Evolutionary conservation across 129 eudicot genomes (phyloP).

Genomic region (Apium graveolens): DNA sequence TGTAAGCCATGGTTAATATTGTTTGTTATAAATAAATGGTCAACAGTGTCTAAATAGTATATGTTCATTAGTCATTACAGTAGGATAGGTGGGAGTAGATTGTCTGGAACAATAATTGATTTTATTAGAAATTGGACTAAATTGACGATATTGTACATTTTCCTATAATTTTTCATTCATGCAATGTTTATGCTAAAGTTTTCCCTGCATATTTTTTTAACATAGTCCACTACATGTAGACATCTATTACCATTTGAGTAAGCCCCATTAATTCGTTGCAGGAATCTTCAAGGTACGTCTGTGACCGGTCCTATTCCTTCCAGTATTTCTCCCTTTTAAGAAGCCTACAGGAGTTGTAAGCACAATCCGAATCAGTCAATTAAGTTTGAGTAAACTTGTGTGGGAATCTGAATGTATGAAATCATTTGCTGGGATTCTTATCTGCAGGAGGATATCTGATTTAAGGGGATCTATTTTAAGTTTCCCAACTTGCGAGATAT

Average conservation of each 20-base stretch:
- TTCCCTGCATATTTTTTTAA: neutral
- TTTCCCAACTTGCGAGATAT: neutral
- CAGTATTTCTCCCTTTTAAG: neutral
- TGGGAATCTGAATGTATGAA: too few relatives aligned
- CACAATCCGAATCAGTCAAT: neutral
- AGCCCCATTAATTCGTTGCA: neutral
- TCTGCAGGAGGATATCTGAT: conserved; percentile 9
- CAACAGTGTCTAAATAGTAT: neutral
- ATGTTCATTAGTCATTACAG: conserved; percentile 1
- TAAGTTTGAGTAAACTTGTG: neutral
- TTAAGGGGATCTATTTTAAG: neutral
- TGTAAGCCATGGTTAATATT: neutral
- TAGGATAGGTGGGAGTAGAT: conserved; percentile 8
- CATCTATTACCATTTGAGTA: neutral
- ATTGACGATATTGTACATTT: neutral
- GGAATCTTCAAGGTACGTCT: conserved; percentile 8
- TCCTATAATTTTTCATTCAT: too few relatives aligned
- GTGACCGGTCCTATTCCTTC: conserved; percentile 3
- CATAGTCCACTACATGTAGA: neutral
- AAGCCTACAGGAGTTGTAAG: conserved; percentile 8
- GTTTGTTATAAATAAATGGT: neutral
- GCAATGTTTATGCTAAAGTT: neutral
- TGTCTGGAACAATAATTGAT: conserved; percentile 1
- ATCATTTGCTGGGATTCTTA: neutral
- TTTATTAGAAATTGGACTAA: neutral